Evolutionary conservation across 2,329 filamentous ascomycete species (phyloP), one percentile per base, ranked within the genome.

Genomic region (Alternaria ethzedia): DNA sequence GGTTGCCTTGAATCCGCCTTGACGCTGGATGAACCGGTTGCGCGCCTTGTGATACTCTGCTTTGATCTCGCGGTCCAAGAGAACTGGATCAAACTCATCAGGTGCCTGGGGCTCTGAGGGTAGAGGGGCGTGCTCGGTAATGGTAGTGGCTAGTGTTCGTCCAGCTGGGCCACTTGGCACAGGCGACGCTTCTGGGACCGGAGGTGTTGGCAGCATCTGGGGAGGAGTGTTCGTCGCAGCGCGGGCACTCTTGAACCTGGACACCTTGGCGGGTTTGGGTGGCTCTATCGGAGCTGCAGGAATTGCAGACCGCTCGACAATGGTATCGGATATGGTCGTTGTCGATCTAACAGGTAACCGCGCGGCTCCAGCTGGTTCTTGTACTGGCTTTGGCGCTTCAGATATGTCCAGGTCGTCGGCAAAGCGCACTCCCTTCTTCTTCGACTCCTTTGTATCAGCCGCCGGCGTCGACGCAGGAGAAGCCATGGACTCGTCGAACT

Each of bases 1-100:
- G 61, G 88, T 86, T 3, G 77, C 71, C 71, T 91, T 82, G 78
- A 97, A 97, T 4, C 94, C 94, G 55, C 94, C 94, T 71, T 96
- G 89, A 70, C 89, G 87, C 70, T 93, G 89, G 57, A 97, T 94
- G 80, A 96, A 90, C 73, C 87, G 88, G 76, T 94, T 97, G 20
- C 95, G 90, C 78, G 92, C 85, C 47, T 88, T 89, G 78, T 97
- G 91, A 79, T 97, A 97, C 75, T 96, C 92, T 41, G 88, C 87
- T 8, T 92, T 90, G 13, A 97, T 89, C 78, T 97, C 91, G 66
- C 92, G 89, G 57, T 91, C 87, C 54, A 95, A 84, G 28, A 94
- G 82, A 20, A 88, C 85, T 6, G 91, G 88, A 70, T 97, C 91
- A 43, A 95, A 83, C 20, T 79, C 82, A 44, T 82, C 77, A 5